A percentile compares a stretch with the other conserved stretches of the same genome.
Evolutionary conservation across 2,329 filamentous ascomycete species (phyloP).

Genomic region (Botryotinia calthae): DNA sequence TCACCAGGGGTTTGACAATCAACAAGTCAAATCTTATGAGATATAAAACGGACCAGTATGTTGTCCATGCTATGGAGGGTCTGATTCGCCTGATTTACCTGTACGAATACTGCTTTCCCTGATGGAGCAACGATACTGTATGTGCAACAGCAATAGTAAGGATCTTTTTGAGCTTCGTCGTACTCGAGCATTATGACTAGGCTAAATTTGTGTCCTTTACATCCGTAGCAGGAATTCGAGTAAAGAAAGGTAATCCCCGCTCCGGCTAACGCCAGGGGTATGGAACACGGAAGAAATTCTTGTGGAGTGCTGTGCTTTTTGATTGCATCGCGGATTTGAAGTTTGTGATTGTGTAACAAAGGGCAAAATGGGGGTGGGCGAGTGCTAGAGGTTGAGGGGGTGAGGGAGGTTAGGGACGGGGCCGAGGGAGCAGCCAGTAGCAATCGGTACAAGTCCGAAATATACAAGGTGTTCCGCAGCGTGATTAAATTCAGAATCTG

Average conservation of each 20-base stretch:
- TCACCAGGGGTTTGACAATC: background rate
- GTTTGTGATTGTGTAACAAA: background rate
- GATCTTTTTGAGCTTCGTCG: conserved; percentile 1
- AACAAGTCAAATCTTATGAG: background rate
- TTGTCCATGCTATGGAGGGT: background rate
- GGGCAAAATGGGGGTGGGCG: background rate
- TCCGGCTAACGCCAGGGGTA: background rate
- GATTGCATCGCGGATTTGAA: background rate
- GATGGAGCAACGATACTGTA: background rate
- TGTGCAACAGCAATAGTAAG: background rate
- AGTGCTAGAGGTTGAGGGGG: background rate
- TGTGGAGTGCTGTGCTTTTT: background rate
- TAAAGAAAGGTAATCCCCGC: background rate
- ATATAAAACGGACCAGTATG: background rate
- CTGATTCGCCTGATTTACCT: background rate
- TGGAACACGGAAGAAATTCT: background rate
- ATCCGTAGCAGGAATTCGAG: background rate
- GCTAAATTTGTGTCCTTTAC: background rate
- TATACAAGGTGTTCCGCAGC: background rate
- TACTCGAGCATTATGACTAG: background rate
- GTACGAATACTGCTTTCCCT: background rate
- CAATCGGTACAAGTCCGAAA: background rate
- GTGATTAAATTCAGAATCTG: background rate
- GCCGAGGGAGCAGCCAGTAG: background rate
- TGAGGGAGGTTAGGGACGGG: background rate